Evolutionary conservation across 2,329 filamentous ascomycete genomes (phyloP).

Genomic region (Claviceps maximensis): DNA sequence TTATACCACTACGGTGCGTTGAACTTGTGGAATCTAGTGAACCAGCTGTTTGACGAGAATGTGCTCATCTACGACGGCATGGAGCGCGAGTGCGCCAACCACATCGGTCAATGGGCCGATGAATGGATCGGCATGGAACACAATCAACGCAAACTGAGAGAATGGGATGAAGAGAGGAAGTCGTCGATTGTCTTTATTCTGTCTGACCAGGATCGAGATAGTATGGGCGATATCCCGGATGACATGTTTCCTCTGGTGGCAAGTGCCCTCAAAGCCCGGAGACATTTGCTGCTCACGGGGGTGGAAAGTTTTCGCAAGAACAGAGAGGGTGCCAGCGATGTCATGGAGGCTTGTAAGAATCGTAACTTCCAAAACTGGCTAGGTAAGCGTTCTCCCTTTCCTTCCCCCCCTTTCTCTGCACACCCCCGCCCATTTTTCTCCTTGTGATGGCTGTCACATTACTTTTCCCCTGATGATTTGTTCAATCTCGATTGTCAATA

Average conservation of each 20-base stretch:
- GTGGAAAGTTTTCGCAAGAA: conserved; percentile 5
- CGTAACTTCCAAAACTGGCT: conserved; percentile 24
- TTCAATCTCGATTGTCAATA: neutral
- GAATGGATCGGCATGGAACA: conserved; percentile 18
- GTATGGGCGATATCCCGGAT: conserved; percentile 18
- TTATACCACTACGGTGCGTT: conserved; percentile 32
- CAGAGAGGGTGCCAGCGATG: conserved; percentile 8
- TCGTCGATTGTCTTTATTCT: conserved; percentile 16
- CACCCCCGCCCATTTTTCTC: neutral
- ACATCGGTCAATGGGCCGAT: conserved; percentile 24
- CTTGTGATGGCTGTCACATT: neutral
- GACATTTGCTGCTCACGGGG: conserved; percentile 13
- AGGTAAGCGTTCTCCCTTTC: conserved; percentile 15
- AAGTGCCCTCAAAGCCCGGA: conserved; percentile 21
- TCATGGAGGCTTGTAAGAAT: conserved; percentile 14
- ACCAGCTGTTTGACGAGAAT: conserved; percentile 28
- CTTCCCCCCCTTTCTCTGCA: neutral
- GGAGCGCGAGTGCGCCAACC: conserved; percentile 11
- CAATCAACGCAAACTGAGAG: conserved; percentile 19
- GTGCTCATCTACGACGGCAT: conserved; percentile 17
- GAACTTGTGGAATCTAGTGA: conserved; percentile 35
- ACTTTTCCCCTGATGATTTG: neutral
- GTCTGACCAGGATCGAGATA: conserved; percentile 13
- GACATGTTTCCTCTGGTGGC: conserved; percentile 17
- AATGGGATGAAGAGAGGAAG: conserved; percentile 13